Evolutionary conservation across 306 rosid species (phyloP).

Genomic region (Rubus idaeus): DNA sequence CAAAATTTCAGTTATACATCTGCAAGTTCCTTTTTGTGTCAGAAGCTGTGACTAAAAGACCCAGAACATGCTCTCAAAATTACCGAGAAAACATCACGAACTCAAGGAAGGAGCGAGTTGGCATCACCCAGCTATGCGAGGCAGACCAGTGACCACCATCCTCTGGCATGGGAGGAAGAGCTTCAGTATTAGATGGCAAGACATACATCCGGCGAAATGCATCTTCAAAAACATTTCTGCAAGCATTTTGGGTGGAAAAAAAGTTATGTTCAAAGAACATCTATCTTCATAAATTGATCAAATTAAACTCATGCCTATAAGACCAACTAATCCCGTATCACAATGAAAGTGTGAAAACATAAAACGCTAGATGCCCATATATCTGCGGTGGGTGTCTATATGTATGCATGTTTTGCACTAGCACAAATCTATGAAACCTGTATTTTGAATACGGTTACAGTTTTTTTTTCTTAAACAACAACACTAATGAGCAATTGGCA

Average conservation of each 20-base stretch:
- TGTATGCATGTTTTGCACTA: not conserved
- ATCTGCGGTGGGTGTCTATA: not conserved
- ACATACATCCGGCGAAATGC: conserved; percentile 70
- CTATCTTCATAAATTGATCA: conserved; percentile 8
- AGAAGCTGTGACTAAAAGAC: conserved; percentile 12
- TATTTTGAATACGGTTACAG: too few species aligned
- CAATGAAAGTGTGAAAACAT: not conserved
- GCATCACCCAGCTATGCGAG: conserved; percentile 98
- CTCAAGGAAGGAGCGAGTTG: conserved; percentile 92
- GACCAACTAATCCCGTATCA: not conserved
- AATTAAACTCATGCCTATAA: too few species aligned
- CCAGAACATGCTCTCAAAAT: conserved; percentile 14
- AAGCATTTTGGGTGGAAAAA: conserved; percentile 23
- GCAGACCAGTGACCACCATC: conserved; percentile 91
- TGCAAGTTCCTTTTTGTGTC: conserved; percentile 9
- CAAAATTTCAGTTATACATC: conserved; percentile 29
- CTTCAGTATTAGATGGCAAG: conserved; percentile 59
- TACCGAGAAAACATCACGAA: conserved; percentile 92
- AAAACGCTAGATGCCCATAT: not conserved
- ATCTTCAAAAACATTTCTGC: conserved; percentile 77
- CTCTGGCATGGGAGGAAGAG: conserved; percentile 97
- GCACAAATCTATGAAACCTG: not conserved
- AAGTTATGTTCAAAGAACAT: conserved; percentile 9
- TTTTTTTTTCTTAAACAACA: too few species aligned
- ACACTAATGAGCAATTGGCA: too few species aligned